Evolutionary conservation across 2,329 filamentous ascomycete species (phyloP), one percentile per base, ranked within the genome.

Genomic region (Dothistroma pini): DNA sequence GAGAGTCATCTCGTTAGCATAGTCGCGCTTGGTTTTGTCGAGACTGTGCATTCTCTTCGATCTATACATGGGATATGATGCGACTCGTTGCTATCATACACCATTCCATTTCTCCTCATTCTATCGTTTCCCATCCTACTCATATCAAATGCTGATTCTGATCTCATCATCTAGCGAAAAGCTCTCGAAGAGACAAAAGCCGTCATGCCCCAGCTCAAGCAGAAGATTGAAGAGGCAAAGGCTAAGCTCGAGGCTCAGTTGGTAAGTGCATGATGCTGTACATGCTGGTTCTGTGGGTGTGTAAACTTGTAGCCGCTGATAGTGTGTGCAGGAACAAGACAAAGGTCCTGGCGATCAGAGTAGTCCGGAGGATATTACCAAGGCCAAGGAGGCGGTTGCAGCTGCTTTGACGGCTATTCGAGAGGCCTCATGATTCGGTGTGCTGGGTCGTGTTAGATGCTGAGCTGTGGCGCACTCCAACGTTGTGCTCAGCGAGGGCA

Each of bases 151-250:
- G 55, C 59, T 60, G 54, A 57, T 12, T 50, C 25, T 29, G 25
- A 29, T 29, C 2, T 29, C 19, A 19, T 16, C 22, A 29, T 50
- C 32, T 70, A 96, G 92, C 84, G 85, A 78, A 84, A 85, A 79
- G 93, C 90, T 22, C 80, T 92, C n/a, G 86, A 92, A 66, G 90
- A 99, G 78, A 97, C 95, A 9, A 89, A 89, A 74, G 89, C 87
- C 59, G 86, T 97, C 31, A 89, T 97, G 69, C 88, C 83, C 2
- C 85, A 85, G 1, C 78, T 97, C 66, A 84, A 84, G 69, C 75
- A 84, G 71, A 88, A 90, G 71, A 91, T 97, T 68, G 77, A 76
- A 51, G 85, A 88, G 59, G 88, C 91, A 1, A 79, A 93, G 47
- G 80, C 83, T 60, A 90, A 87, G 72, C 80, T 97, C 54, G 86